phyloP scores from a whole-genome alignment of 805 yeast genomes.

The Candida fluviatilis region DNA sequence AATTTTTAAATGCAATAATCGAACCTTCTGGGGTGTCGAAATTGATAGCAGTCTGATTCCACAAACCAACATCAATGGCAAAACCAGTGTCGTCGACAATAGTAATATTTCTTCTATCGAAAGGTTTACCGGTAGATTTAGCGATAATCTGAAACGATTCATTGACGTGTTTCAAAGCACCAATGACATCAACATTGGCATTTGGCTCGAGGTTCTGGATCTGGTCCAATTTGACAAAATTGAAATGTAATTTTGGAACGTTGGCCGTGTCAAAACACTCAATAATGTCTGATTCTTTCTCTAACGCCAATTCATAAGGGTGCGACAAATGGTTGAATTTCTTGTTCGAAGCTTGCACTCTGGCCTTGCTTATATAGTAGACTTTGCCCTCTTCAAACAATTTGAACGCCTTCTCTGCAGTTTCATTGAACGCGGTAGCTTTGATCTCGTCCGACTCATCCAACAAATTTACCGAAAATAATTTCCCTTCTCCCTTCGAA shows the following conservation, averaged over 20 bases:
- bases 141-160: constrained; percentile 78
- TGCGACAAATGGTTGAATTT: constrained; percentile 80
- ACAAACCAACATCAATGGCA: constrained; percentile 75
- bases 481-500: constrained; percentile 81
- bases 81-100: constrained; percentile 82
- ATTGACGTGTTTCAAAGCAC: constrained; percentile 73
- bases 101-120: constrained; percentile 84
- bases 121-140: constrained; percentile 83
- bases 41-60: constrained; percentile 85
- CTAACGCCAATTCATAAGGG: constrained; percentile 83
- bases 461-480: constrained; percentile 80
- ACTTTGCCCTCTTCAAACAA: constrained; percentile 84
- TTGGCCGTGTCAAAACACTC: constrained; percentile 56
- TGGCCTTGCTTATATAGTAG: constrained; percentile 76
- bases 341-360: constrained; percentile 79
- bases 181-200: constrained; percentile 79
- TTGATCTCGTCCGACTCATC: constrained; percentile 96
- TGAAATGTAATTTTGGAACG: constrained; percentile 78
- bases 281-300: constrained; percentile 70
- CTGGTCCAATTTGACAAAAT: constrained; percentile 65
- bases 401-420: constrained; percentile 75
- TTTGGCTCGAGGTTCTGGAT: constrained; percentile 68
- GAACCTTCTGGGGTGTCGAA: constrained; percentile 72
- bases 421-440: constrained; percentile 90
- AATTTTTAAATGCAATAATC: constrained; percentile 90